phyloP scores from a whole-genome alignment of 2,329 filamentous ascomycete genomes.

The Aschersonia sp. region DNA sequence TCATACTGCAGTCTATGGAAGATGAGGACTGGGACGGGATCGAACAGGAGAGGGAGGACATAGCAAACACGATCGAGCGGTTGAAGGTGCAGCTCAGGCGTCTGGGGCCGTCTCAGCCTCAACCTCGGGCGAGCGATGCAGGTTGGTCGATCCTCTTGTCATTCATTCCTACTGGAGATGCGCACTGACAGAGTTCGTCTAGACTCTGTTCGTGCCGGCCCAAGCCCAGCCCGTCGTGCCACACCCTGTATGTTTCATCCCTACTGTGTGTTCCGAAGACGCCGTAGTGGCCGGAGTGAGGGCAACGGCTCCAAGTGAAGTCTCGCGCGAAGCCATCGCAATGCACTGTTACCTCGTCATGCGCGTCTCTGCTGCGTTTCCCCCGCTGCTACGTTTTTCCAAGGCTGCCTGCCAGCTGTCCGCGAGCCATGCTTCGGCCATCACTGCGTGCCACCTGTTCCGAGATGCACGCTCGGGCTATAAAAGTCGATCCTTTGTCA shows the following conservation, averaged over 20 bases:
- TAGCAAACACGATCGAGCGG: conserved; percentile 6
- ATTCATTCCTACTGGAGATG: background rate
- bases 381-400: background rate
- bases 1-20: conserved; percentile 27
- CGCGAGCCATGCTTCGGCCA: background rate
- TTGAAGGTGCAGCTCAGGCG: conserved; percentile 16
- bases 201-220: too few relatives aligned
- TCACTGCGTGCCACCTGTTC: background rate
- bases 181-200: too few relatives aligned
- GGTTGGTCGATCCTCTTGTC: background rate
- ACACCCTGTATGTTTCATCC: too few relatives aligned
- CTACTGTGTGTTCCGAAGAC: too few relatives aligned
- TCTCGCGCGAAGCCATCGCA: too few relatives aligned
- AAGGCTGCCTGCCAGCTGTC: background rate
- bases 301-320: too few relatives aligned
- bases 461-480: background rate
- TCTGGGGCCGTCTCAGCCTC: background rate
- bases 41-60: conserved; percentile 9
- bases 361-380: background rate
- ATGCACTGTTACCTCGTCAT: too few relatives aligned
- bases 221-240: too few relatives aligned
- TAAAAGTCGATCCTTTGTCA: background rate
- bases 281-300: too few relatives aligned
- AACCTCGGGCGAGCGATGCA: background rate
- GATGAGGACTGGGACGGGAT: conserved; percentile 12